Evolutionary conservation across 2,329 filamentous ascomycete species (phyloP), one percentile per base, ranked within the genome.

Genomic region (Coccinonectria pachysandricola): DNA sequence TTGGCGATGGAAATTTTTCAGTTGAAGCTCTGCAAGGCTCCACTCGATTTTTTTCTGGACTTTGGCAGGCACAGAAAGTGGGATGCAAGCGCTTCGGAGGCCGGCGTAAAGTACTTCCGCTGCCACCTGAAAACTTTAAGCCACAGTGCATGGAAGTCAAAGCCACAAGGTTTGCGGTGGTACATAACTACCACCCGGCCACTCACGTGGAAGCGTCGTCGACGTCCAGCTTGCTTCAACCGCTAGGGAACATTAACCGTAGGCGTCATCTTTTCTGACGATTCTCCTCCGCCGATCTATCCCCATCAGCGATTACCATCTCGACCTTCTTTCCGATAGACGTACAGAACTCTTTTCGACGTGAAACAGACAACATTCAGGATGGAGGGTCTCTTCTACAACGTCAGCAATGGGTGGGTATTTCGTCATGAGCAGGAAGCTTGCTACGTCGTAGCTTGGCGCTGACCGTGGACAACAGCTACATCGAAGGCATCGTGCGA

Each of bases 401-500:
- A 95, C 62, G 82, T 88, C 38, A 86, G 92, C 60, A 87, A 84
- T 60, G 87, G 87, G 80, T 88, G 65, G 40, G 71, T 53, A 25
- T 28, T 19, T 22, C 17, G 24, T 30, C 21, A 13, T 14, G n/a
- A n/a, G n/a, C n/a, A n/a, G n/a, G n/a, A n/a, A n/a, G n/a, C n/a
- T n/a, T n/a, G n/a, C n/a, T n/a, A n/a, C n/a, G n/a, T n/a, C n/a
- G n/a, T n/a, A n/a, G n/a, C n/a, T n/a, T n/a, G 43, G 28, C 37
- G 39, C 52, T 58, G 38, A 58, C 39, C 19, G 24, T 21, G 26
- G 18, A 17, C 26, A 38, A 35, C 49, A 93, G 87, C 62, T 96
- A 93, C 61, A 77, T 96, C 54, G 91, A 98, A 63, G 91, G 91
- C 56, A 87, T 98, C 55, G 85, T 96, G 49, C 83, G 91, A 49